A percentile compares a stretch with the other conserved stretches of the same genome.
Evolutionary conservation across 331 rosid species (phyloP).

Genomic region (Pyrus hybrid): DNA sequence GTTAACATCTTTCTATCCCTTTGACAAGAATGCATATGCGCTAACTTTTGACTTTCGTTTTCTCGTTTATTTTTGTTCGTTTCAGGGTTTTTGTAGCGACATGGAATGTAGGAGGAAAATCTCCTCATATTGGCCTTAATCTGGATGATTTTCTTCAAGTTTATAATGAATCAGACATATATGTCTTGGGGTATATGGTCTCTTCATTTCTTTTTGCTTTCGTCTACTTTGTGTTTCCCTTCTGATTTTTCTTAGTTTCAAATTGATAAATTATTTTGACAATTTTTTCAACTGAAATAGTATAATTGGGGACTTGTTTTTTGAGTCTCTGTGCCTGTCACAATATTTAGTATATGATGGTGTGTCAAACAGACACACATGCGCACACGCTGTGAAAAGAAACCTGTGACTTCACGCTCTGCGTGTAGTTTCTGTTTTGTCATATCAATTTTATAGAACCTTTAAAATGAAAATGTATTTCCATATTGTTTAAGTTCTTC

Average conservation of each 20-base stretch:
- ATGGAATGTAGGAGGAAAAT: slow-evolving; percentile 92
- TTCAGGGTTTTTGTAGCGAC: slow-evolving; percentile 75
- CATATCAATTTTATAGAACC: neutral
- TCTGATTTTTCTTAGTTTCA: neutral
- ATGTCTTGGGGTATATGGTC: slow-evolving; percentile 71
- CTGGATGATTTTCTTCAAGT: slow-evolving; percentile 75
- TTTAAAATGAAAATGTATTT: neutral
- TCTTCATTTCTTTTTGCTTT: neutral
- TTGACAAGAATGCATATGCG: neutral
- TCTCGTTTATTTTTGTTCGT: neutral
- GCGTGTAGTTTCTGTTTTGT: neutral
- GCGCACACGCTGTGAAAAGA: neutral
- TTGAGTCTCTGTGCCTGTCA: neutral
- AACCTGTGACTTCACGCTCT: neutral
- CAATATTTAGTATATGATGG: neutral
- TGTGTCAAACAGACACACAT: neutral
- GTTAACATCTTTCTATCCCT: neutral
- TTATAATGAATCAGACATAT: slow-evolving; percentile 56
- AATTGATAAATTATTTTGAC: neutral
- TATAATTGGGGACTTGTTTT: neutral
- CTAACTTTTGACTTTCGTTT: neutral
- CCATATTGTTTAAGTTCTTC: neutral
- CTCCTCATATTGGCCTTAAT: slow-evolving; percentile 61
- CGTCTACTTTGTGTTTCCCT: neutral
- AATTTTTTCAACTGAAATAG: neutral